These are phyloP conservation scores for Cardamine occulta DNA, from an alignment of 345 rosid species.

Conservation along the genomic window DNA sequence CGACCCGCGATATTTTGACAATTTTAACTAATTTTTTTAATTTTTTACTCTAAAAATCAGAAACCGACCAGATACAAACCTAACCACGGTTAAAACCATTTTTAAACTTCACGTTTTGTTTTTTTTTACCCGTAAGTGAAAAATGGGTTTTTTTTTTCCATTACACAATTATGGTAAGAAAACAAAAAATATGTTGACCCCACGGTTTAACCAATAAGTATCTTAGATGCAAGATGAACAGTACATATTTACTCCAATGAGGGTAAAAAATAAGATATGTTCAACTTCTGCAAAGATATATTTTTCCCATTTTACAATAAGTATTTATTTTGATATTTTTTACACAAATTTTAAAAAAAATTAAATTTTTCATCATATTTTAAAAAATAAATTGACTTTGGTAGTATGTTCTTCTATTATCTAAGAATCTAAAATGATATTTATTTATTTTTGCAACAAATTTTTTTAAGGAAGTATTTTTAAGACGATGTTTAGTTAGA, in stretches of 20 bases:
- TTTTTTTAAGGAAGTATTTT: not conserved
- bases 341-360: not conserved
- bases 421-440: not conserved
- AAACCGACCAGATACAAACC: slow-evolving; percentile 5
- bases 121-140: not conserved
- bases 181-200: not conserved
- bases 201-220: not conserved
- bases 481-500: not conserved
- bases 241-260: not conserved
- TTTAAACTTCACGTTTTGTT: not conserved
- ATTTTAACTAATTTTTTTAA: not conserved
- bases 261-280: not conserved
- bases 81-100: slow-evolving; percentile 24
- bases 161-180: not conserved
- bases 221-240: not conserved
- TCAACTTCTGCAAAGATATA: not conserved
- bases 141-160: not conserved
- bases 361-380: not conserved
- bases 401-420: not conserved
- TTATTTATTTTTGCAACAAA: not conserved
- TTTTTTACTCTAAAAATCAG: not conserved
- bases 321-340: not conserved
- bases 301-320: not conserved
- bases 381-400: not conserved
- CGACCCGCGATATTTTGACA: slow-evolving; percentile 14